phyloP scores from a whole-genome alignment of 305 asterid species.

The Plantago rigida region DNA sequence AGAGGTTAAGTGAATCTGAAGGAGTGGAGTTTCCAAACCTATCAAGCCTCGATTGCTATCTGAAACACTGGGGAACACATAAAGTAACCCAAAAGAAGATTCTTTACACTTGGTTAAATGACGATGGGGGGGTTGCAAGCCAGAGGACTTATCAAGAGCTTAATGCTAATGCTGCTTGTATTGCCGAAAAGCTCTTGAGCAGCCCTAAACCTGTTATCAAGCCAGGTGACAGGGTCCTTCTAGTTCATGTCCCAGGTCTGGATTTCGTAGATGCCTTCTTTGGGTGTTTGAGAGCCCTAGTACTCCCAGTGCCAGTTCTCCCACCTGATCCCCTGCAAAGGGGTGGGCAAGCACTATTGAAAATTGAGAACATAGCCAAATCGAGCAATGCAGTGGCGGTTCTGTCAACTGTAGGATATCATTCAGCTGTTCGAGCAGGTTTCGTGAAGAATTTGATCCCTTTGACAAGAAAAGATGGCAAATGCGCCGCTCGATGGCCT shows the following conservation, averaged over 20 bases:
- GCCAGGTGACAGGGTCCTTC: constrained; percentile 68
- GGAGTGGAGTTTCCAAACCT: constrained; percentile 57
- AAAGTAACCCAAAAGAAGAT: constrained; percentile 33
- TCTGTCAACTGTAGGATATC: constrained; percentile 57
- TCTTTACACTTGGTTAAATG: constrained; percentile 67
- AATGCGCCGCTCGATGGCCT: constrained; percentile 56
- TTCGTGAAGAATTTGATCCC: constrained; percentile 46
- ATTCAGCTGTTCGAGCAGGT: constrained; percentile 68
- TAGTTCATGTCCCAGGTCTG: constrained; percentile 65
- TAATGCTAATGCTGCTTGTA: constrained; percentile 52
- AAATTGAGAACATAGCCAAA: constrained; percentile 62
- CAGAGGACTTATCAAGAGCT: constrained; percentile 52
- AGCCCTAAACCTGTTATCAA: constrained; percentile 47
- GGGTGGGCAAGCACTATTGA: constrained; percentile 74
- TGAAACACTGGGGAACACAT: constrained; percentile 65
- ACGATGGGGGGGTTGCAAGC: constrained; percentile 41
- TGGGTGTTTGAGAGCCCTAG: constrained; percentile 65
- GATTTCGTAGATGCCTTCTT: constrained; percentile 77
- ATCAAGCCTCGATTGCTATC: constrained; percentile 51
- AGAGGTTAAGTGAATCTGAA: constrained; percentile 33
- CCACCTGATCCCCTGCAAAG: constrained; percentile 93
- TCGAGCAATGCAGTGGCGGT: constrained; percentile 64
- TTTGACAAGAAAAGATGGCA: constrained; percentile 29
- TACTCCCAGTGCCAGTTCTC: constrained; percentile 72
- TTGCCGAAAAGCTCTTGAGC: constrained; percentile 57